A percentile compares a stretch with the other conserved stretches of the same genome.
These are phyloP conservation scores for Suillus decipiens DNA, from an alignment of 768 basidiomycete genomes.

Conservation along the genomic window DNA sequence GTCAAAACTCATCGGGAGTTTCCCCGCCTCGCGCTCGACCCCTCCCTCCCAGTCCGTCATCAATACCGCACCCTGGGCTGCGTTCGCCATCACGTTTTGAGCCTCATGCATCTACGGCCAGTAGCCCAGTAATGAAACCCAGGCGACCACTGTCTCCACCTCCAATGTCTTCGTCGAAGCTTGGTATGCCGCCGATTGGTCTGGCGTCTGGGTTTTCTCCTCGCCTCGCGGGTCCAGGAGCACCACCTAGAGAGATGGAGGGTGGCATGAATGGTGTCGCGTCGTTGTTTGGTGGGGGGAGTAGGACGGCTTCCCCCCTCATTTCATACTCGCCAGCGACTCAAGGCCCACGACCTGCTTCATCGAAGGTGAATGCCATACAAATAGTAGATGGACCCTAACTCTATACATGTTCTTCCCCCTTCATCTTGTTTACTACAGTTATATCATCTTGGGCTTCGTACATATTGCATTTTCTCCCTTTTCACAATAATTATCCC, in stretches of 20 bases:
- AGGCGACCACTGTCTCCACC: constrained; percentile 21
- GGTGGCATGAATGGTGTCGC: constrained; percentile 6
- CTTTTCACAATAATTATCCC: constrained; percentile 6
- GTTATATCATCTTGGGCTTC: constrained; percentile 1
- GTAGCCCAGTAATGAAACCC: constrained; percentile 6
- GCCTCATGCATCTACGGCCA: constrained; percentile 1
- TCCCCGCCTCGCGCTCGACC: constrained; percentile 42
- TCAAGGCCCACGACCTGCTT: constrained; percentile 5
- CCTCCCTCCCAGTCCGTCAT: constrained; percentile 24
- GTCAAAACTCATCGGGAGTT: constrained; percentile 16
- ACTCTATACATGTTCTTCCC: background rate
- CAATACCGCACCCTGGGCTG: constrained; percentile 6
- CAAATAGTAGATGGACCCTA: constrained; percentile 5
- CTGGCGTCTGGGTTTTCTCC: constrained; percentile 24
- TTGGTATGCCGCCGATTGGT: constrained; percentile 25
- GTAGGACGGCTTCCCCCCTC: constrained; percentile 6
- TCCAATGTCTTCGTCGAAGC: constrained; percentile 24
- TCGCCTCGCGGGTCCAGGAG: constrained; percentile 32
- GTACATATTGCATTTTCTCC: background rate
- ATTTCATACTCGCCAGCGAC: constrained; percentile 2
- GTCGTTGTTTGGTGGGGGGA: background rate
- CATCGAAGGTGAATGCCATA: constrained; percentile 7
- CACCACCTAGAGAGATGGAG: constrained; percentile 20
- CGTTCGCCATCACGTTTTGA: constrained; percentile 8
- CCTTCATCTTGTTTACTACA: constrained; percentile 2